phyloP scores from a whole-genome alignment of 2,329 filamentous ascomycete genomes.

The Penicillium sp. region DNA sequence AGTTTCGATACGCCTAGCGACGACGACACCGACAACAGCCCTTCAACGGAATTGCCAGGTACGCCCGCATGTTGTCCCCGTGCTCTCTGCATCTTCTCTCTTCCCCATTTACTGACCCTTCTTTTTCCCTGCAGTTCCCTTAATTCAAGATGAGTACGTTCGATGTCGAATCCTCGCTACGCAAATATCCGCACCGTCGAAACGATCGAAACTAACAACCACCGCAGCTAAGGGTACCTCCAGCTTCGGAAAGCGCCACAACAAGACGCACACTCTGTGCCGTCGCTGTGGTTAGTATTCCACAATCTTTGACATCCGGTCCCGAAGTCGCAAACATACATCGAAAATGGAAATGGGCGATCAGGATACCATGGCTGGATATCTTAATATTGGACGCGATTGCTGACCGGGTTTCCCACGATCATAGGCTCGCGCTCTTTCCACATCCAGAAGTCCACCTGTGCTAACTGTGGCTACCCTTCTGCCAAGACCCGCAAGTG shows the following conservation, averaged over 20 bases:
- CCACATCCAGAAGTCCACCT: constrained; percentile 99
- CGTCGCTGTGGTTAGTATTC: constrained; percentile 86
- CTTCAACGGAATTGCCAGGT: constrained; percentile 46
- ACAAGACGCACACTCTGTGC: constrained; percentile 98
- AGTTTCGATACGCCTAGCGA: constrained; percentile 43
- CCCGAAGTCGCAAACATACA: constrained; percentile 15
- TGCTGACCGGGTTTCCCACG: constrained; percentile 29
- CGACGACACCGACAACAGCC: constrained; percentile 45
- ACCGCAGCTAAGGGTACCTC: constrained; percentile 65
- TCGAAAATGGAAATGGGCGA: constrained; percentile 10
- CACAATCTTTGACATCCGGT: constrained; percentile 4
- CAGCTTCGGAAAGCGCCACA: constrained; percentile 78
- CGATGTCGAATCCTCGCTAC: constrained; percentile 26
- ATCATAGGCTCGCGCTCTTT: constrained; percentile 81
- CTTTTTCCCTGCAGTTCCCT: constrained; percentile 36
- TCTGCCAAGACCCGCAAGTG: constrained; percentile 97
- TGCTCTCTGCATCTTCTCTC: constrained; percentile 3
- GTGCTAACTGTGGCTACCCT: constrained; percentile 93
- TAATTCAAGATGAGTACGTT: constrained; percentile 58
- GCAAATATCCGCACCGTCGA: constrained; percentile 22
- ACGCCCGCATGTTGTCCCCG: constrained; percentile 23
- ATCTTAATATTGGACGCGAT: constrained; percentile 8
- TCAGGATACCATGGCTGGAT: constrained; percentile 6
- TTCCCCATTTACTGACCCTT: constrained; percentile 24
- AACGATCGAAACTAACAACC: constrained; percentile 42